These are phyloP conservation scores for Rhynchosporium graminicola DNA, from an alignment of 2,329 filamentous ascomycete genomes.

Conservation along the genomic window DNA sequence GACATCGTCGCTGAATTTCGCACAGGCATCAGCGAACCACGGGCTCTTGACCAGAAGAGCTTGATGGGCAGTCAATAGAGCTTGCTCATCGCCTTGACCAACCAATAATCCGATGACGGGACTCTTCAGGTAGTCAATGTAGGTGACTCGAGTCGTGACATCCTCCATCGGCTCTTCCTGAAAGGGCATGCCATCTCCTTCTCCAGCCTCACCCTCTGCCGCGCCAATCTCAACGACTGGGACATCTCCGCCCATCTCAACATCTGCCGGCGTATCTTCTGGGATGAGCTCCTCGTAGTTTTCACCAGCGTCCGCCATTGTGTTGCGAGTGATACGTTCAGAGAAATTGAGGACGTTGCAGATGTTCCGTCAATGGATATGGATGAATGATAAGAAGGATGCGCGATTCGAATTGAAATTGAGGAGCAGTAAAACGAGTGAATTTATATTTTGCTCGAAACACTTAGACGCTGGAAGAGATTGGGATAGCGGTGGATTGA, in stretches of 20 bases:
- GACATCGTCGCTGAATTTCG: slow-evolving; percentile 60
- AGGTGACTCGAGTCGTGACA: slow-evolving; percentile 40
- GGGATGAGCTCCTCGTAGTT: slow-evolving; percentile 23
- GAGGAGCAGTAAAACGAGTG: slow-evolving; percentile 9
- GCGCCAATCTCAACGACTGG: slow-evolving; percentile 35
- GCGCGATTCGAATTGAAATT: background rate
- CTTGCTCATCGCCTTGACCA: slow-evolving; percentile 59
- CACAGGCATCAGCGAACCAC: slow-evolving; percentile 66
- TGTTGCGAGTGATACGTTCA: background rate
- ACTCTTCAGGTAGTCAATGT: slow-evolving; percentile 64
- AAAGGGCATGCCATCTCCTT: slow-evolving; percentile 29
- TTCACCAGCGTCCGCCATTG: slow-evolving; percentile 32
- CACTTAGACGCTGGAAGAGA: background rate
- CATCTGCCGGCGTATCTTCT: slow-evolving; percentile 29
- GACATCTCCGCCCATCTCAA: slow-evolving; percentile 36
- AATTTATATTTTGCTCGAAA: background rate
- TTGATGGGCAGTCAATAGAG: slow-evolving; percentile 76
- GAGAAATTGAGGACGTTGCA: background rate
- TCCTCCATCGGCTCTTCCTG: slow-evolving; percentile 32
- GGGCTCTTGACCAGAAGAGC: slow-evolving; percentile 73
- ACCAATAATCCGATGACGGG: slow-evolving; percentile 70
- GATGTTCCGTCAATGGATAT: background rate
- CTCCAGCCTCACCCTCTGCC: slow-evolving; percentile 13
- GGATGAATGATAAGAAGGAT: background rate
- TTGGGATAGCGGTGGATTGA: background rate